These are phyloP conservation scores for Fraxinus cuspidata DNA, from an alignment of 257 asterid genomes.

Conservation along the genomic window DNA sequence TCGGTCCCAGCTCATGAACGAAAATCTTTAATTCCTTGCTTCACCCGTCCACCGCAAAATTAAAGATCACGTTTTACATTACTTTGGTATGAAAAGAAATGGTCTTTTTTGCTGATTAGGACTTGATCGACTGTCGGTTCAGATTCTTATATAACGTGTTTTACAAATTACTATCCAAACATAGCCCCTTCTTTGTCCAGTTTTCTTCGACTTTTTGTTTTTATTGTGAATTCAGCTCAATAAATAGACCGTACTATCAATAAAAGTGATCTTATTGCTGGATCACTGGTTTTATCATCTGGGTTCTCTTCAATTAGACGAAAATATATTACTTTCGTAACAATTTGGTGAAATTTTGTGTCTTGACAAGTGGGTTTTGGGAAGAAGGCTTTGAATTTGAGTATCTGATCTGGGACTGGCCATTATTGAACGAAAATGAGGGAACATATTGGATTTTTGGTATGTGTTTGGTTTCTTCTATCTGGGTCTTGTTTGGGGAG, in stretches of 20 bases:
- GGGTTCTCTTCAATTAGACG: not conserved
- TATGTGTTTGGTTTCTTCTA: constrained; percentile 47
- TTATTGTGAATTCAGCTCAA: not conserved
- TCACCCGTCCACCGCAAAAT: no score
- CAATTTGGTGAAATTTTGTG: not conserved
- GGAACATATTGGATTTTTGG: constrained; percentile 40
- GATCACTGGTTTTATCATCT: not conserved
- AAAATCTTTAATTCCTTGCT: not conserved
- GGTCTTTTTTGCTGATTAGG: no score
- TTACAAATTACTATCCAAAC: not conserved
- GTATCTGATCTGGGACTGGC: not conserved
- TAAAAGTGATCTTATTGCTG: not conserved
- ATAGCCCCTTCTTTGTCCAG: not conserved
- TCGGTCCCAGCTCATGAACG: not conserved
- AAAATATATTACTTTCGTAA: no score
- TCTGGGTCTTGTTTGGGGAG: constrained; percentile 66
- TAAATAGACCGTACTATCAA: not conserved
- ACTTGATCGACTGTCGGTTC: no score
- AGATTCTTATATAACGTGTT: no score
- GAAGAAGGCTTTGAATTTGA: not conserved
- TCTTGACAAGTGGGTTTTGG: not conserved
- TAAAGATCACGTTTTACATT: not conserved
- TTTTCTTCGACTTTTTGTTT: not conserved
- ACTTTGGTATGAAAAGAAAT: no score
- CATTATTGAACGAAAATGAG: constrained; percentile 44